A percentile compares a stretch with the other conserved stretches of the same genome.
phyloP scores from a whole-genome alignment of 345 rosid species.

The Punica granatum region DNA sequence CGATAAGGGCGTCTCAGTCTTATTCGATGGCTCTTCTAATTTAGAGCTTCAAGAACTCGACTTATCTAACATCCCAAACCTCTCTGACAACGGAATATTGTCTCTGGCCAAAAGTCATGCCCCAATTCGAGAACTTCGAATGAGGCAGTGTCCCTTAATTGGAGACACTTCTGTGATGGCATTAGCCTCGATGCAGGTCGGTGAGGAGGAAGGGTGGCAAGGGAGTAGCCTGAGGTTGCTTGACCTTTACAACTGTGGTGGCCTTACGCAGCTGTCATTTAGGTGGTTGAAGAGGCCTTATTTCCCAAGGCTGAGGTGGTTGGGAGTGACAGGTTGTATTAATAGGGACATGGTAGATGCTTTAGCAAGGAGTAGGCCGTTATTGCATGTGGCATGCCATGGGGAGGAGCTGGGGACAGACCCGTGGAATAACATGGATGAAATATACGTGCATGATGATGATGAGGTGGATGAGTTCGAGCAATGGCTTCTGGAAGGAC shows the following conservation, averaged over 20 bases:
- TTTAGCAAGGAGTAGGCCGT: constrained; percentile 65
- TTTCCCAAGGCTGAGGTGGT: constrained; percentile 81
- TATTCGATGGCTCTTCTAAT: constrained; percentile 65
- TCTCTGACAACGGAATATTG: constrained; percentile 65
- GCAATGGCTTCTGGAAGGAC: constrained; percentile 41
- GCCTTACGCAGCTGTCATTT: constrained; percentile 68
- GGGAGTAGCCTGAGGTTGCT: constrained; percentile 56
- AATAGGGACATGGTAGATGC: constrained; percentile 78
- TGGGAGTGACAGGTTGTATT: constrained; percentile 73
- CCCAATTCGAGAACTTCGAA: constrained; percentile 57
- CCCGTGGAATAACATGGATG: constrained; percentile 50
- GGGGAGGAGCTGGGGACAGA: constrained; percentile 76
- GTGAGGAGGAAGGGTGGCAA: constrained; percentile 46
- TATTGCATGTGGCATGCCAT: constrained; percentile 51
- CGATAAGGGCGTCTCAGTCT: constrained; percentile 52
- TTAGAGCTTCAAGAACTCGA: constrained; percentile 62
- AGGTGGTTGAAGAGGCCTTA: constrained; percentile 84
- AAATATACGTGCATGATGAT: constrained; percentile 31
- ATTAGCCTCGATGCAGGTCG: constrained; percentile 69
- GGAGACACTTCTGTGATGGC: constrained; percentile 85
- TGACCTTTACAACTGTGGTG: constrained; percentile 73
- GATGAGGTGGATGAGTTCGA: constrained; percentile 53
- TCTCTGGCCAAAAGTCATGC: constrained; percentile 54
- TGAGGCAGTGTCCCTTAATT: constrained; percentile 81
- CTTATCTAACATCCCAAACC: constrained; percentile 67